phyloP scores from a whole-genome alignment of 306 rosid species.

The Lathyrus oleraceus region DNA sequence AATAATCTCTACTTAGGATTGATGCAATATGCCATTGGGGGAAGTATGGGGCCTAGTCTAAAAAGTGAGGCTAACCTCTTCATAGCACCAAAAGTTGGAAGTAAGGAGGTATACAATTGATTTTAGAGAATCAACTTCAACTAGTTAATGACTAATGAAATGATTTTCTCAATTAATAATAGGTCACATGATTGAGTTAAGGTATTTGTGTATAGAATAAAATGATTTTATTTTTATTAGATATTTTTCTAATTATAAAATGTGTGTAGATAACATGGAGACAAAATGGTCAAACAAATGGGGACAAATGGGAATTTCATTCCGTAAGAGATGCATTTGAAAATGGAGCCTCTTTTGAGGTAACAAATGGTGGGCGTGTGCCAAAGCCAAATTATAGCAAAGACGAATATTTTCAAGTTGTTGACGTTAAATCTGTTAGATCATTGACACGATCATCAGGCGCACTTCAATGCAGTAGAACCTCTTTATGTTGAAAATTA shows the following conservation, averaged over 20 bases:
- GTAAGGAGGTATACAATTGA: slow-evolving; percentile 36
- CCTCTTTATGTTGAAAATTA: slow-evolving; percentile 31
- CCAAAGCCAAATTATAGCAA: slow-evolving; percentile 29
- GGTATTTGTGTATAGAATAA: not conserved
- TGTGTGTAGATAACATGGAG: slow-evolving; percentile 44
- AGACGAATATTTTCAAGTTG: slow-evolving; percentile 34
- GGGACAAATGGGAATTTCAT: slow-evolving; percentile 35
- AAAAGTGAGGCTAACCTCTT: slow-evolving; percentile 54
- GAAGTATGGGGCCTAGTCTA: slow-evolving; percentile 47
- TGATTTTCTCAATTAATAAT: too few relatives aligned
- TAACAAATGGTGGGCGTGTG: slow-evolving; percentile 28
- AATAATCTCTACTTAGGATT: slow-evolving; percentile 47
- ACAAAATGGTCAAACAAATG: slow-evolving; percentile 15
- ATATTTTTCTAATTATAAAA: not conserved
- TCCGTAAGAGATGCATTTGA: slow-evolving; percentile 47
- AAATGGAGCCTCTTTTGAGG: slow-evolving; percentile 41
- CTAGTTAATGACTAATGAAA: not conserved
- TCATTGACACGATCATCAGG: slow-evolving; percentile 34
- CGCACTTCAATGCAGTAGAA: slow-evolving; percentile 30
- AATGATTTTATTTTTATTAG: not conserved
- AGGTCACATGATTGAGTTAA: not conserved
- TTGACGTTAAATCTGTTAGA: slow-evolving; percentile 36
- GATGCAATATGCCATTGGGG: slow-evolving; percentile 48
- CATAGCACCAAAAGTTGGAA: slow-evolving; percentile 45
- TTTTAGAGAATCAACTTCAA: not conserved